These are phyloP conservation scores for Linderina pennispora DNA, from an alignment of 192 early-diverging fungal genomes.

Conservation along the genomic window DNA sequence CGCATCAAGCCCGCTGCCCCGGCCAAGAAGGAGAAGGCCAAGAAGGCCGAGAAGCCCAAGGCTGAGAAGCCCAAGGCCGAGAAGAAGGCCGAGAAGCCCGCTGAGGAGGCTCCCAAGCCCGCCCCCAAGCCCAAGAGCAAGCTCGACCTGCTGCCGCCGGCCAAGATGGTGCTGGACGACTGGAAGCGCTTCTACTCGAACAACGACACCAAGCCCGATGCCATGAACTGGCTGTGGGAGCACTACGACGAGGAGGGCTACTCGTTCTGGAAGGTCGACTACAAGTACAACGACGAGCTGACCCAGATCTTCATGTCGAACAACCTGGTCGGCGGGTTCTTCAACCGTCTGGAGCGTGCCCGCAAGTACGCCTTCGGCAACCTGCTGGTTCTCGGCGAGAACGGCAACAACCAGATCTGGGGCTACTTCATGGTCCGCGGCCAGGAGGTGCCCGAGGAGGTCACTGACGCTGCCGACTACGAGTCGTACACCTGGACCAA, in stretches of 20 bases:
- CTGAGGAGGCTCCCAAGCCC: constrained; percentile 54
- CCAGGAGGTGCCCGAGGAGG: constrained; percentile 68
- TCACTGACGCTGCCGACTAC: constrained; percentile 80
- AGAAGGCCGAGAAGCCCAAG: constrained; percentile 46
- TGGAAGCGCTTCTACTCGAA: constrained; percentile 99
- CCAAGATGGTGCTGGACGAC: constrained; percentile 77
- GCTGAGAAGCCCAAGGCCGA: constrained; percentile 54
- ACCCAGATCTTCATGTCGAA: constrained; percentile 84
- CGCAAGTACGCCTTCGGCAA: constrained; percentile 94
- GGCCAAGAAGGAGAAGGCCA: constrained; percentile 58
- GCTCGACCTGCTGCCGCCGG: constrained; percentile 79
- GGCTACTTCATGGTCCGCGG: constrained; percentile 96
- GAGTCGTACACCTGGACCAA: constrained; percentile 81
- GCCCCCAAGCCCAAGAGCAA: constrained; percentile 89
- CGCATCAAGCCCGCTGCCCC: constrained; percentile 43
- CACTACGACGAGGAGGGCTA: constrained; percentile 81
- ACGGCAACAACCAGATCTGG: constrained; percentile 83
- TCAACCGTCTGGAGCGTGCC: constrained; percentile 83
- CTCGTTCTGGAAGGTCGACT: constrained; percentile 88
- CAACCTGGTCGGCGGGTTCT: constrained; percentile 94
- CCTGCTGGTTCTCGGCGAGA: constrained; percentile 74
- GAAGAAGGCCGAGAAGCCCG: constrained; percentile 15
- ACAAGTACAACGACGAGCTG: constrained; percentile 95
- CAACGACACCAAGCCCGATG: constrained; percentile 81
- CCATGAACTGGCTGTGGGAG: constrained; percentile 93